Conservation (phyloP, 2,329 filamentous ascomycete genomes). For the Basipetospora chlamydospora region DNA sequence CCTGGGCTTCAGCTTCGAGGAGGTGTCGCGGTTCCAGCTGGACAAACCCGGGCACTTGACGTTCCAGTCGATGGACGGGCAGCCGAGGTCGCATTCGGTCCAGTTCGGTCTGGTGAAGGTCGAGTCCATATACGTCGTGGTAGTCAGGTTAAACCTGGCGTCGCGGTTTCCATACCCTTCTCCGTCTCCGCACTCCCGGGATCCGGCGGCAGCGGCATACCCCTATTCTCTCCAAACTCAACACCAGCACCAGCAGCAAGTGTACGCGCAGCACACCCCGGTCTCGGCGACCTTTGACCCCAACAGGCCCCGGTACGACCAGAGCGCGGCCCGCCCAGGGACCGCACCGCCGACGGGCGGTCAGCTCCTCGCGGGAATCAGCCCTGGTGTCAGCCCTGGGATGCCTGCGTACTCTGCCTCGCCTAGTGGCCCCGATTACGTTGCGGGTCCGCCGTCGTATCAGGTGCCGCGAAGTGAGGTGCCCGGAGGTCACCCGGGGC, state of each 20-base stretch:
- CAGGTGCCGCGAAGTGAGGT: conserved; percentile 40
- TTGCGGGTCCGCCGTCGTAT: conserved; percentile 28
- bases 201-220: conserved; percentile 18
- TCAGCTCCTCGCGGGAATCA: conserved; percentile 21
- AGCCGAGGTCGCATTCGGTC: conserved; percentile 32
- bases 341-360: conserved; percentile 15
- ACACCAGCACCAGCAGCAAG: conserved; percentile 13
- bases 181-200: conserved; percentile 28
- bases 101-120: conserved; percentile 44
- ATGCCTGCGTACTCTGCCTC: conserved; percentile 31
- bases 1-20: conserved; percentile 38
- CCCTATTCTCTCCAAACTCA: conserved; percentile 23
- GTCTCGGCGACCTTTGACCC: conserved; percentile 33
- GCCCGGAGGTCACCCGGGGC: conserved; percentile 15
- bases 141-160: conserved; percentile 28
- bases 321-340: conserved; percentile 13
- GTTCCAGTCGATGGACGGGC: conserved; percentile 37
- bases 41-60: conserved; percentile 40
- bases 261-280: conserved; percentile 29
- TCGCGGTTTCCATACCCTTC: conserved; percentile 27
- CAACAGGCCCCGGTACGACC: conserved; percentile 24
- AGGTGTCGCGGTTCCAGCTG: conserved; percentile 34
- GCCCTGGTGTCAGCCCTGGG: conserved; percentile 26
- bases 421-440: conserved; percentile 28
- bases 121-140: conserved; percentile 48